These are phyloP conservation scores for Trichoderma aggressivum DNA, from an alignment of 2,329 filamentous ascomycete species.

Conservation along the genomic window DNA sequence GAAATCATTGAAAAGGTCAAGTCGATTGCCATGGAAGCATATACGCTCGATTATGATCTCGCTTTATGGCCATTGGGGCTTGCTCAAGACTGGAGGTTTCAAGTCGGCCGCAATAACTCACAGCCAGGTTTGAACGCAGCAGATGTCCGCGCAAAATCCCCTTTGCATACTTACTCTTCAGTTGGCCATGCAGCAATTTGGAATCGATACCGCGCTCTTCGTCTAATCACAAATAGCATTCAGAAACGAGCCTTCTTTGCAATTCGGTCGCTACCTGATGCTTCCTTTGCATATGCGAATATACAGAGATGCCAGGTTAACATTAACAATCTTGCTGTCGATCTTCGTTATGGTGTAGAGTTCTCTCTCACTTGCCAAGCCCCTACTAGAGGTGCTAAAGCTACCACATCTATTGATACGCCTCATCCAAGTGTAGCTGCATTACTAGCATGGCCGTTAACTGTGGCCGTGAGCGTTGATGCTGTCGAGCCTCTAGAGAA, in stretches of 20 bases:
- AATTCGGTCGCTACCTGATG: neutral
- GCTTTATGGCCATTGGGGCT: neutral
- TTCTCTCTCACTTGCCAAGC: neutral
- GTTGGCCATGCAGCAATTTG: neutral
- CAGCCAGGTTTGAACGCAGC: neutral
- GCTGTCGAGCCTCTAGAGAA: neutral
- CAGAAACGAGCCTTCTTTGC: neutral
- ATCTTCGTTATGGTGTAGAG: neutral
- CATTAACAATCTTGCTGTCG: neutral
- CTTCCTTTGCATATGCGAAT: neutral
- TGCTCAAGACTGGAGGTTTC: neutral
- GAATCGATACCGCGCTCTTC: neutral
- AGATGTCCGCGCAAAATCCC: neutral
- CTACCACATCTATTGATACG: neutral
- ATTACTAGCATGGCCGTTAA: neutral
- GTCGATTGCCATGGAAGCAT: neutral
- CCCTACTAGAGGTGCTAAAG: neutral
- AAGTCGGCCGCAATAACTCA: neutral
- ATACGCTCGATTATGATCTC: neutral
- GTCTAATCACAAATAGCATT: neutral
- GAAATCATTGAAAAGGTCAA: neutral
- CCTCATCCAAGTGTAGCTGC: neutral
- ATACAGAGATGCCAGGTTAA: neutral
- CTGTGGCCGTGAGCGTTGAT: neutral
- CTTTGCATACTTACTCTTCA: neutral